Percentiles rank a stretch among this genome's conserved stretches.
These are phyloP conservation scores for Coemansia asiatica DNA, from an alignment of 192 early-diverging fungal species.

Conservation along the genomic window DNA sequence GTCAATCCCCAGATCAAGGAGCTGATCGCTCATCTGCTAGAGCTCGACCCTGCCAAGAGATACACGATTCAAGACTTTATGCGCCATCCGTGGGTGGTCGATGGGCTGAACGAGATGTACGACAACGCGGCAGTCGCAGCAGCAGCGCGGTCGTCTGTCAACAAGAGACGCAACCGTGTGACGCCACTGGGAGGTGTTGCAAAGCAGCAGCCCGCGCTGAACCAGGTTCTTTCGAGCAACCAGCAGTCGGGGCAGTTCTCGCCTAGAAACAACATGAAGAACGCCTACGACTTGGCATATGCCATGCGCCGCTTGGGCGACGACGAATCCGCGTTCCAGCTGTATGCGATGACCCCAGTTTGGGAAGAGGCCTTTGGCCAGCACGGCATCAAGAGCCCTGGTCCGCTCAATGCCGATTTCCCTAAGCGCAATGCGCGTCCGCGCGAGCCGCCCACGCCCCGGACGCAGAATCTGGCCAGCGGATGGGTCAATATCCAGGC, in stretches of 20 bases:
- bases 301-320: constrained; percentile 77
- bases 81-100: constrained; percentile 73
- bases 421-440: constrained; percentile 13
- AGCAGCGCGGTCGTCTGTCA: constrained; percentile 37
- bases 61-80: constrained; percentile 82
- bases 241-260: constrained; percentile 34
- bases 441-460: constrained; percentile 28
- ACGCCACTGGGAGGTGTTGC: constrained; percentile 8
- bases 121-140: constrained; percentile 39
- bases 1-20: constrained; percentile 75
- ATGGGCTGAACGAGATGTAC: constrained; percentile 45
- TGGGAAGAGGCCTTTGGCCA: constrained; percentile 55
- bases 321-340: constrained; percentile 54
- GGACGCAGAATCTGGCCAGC: constrained; percentile 41
- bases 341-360: constrained; percentile 43
- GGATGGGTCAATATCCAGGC: constrained; percentile 57
- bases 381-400: constrained; percentile 50
- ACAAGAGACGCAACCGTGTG: constrained; percentile 43
- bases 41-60: constrained; percentile 67
- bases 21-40: constrained; percentile 66
- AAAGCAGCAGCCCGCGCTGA: neutral
- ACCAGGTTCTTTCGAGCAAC: constrained; percentile 3
- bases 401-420: constrained; percentile 27
- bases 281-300: constrained; percentile 74
- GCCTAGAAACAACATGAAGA: constrained; percentile 64